phyloP scores from a whole-genome alignment of 1,139 yeast species.

The Saccharomyces pastorianus region DNA sequence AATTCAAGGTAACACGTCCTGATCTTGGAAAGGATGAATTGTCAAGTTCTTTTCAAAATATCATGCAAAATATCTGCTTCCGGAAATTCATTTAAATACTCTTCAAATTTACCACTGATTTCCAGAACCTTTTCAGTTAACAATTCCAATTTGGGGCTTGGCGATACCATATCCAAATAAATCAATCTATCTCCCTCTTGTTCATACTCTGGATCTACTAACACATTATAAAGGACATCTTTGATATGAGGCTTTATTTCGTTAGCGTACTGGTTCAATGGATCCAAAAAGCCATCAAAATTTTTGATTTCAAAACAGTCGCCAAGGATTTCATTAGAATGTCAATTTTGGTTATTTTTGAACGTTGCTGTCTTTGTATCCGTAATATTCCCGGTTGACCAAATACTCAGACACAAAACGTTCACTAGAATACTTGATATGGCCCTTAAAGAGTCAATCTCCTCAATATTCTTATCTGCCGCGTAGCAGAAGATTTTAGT shows the following conservation, averaged over 20 bases:
- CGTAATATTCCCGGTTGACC: slow-evolving; percentile 32
- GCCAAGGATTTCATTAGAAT: slow-evolving; percentile 17
- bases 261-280: slow-evolving; percentile 28
- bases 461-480: slow-evolving; percentile 34
- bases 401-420: slow-evolving; percentile 48
- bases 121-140: slow-evolving; percentile 25
- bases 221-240: slow-evolving; percentile 19
- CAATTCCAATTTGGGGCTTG: slow-evolving; percentile 24
- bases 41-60: slow-evolving; percentile 13
- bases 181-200: slow-evolving; percentile 24
- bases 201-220: slow-evolving; percentile 28
- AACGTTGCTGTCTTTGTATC: slow-evolving; percentile 6
- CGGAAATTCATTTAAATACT: slow-evolving; percentile 18
- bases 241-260: slow-evolving; percentile 26
- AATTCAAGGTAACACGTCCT: slow-evolving; percentile 34
- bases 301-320: slow-evolving; percentile 23
- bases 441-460: slow-evolving; percentile 39
- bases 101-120: slow-evolving; percentile 19
- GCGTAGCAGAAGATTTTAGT: slow-evolving; percentile 43
- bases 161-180: slow-evolving; percentile 27
- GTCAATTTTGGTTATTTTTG: slow-evolving; percentile 12
- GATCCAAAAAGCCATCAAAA: slow-evolving; percentile 27
- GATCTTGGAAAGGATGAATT: slow-evolving; percentile 9
- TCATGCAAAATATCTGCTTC: slow-evolving; percentile 26
- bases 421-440: slow-evolving; percentile 71